Percentiles rank a stretch among this genome's conserved stretches.
These are phyloP conservation scores for Pouteria glomerata DNA, from an alignment of 148 eudicot species.

Conservation along the genomic window DNA sequence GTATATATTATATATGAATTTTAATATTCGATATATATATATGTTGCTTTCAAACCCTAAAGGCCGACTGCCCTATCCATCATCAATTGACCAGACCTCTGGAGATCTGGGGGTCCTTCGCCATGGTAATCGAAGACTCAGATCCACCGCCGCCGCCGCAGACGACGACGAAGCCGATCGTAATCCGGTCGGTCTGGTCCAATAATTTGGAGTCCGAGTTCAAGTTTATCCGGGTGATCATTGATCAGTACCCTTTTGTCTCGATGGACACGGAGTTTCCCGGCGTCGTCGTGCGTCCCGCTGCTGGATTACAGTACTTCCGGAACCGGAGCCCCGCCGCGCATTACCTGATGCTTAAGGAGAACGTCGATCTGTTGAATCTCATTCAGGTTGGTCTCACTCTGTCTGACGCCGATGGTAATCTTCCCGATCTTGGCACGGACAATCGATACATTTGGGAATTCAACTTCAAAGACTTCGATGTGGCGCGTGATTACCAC, in stretches of 20 bases:
- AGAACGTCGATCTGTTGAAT: constrained; percentile 46
- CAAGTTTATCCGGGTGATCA: background rate
- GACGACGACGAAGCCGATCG: no score
- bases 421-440: background rate
- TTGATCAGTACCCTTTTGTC: constrained; percentile 28
- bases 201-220: no score
- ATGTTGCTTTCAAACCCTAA: no score
- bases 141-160: no score
- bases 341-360: constrained; percentile 30
- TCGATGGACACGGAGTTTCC: constrained; percentile 48
- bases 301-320: background rate
- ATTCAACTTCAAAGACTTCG: background rate
- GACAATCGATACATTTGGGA: background rate
- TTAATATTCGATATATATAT: no score
- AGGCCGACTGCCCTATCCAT: no score
- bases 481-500: background rate
- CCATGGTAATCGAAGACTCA: no score
- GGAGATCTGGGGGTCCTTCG: no score
- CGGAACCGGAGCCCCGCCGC: constrained; percentile 3
- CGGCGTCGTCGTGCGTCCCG: constrained; percentile 18
- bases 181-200: no score
- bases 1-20: no score
- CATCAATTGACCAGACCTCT: no score
- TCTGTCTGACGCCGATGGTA: constrained; percentile 16
- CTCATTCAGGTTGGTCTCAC: constrained; percentile 56